Percentiles rank a stretch among this genome's conserved stretches.
phyloP scores from a whole-genome alignment of 495 filamentous ascomycete genomes.

The Parathielavia appendiculata region DNA sequence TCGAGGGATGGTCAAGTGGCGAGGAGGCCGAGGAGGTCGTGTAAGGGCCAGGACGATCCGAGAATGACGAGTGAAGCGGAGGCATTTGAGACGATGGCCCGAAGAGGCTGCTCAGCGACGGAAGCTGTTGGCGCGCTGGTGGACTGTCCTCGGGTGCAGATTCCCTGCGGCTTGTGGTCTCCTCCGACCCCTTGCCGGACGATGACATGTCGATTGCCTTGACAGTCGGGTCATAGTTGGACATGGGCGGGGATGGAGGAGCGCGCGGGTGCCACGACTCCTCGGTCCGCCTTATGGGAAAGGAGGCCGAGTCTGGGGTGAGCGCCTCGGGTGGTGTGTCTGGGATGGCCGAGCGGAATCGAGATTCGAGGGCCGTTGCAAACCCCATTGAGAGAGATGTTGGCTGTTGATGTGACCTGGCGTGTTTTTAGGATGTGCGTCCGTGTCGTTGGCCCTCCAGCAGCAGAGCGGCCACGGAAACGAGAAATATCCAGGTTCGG shows the following conservation, averaged over 20 bases:
- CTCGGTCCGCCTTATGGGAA: constrained; percentile 35
- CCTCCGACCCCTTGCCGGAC: constrained; percentile 33
- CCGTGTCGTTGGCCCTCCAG: constrained; percentile 18
- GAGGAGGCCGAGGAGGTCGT: constrained; percentile 33
- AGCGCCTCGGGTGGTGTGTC: constrained; percentile 43
- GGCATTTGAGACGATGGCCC: constrained; percentile 38
- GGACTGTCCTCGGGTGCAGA: constrained; percentile 22
- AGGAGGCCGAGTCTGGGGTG: constrained; percentile 40
- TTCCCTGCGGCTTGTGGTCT: constrained; percentile 33
- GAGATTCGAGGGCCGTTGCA: constrained; percentile 42
- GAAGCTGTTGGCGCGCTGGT: constrained; percentile 46
- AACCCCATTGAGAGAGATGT: constrained; percentile 46
- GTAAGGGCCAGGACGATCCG: constrained; percentile 38
- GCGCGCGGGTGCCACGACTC: constrained; percentile 35
- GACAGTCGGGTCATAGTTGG: constrained; percentile 45
- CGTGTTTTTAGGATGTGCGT: constrained; percentile 12
- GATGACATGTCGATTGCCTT: constrained; percentile 40
- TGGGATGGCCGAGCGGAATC: constrained; percentile 39
- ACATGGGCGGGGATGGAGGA: constrained; percentile 48
- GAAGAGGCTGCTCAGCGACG: constrained; percentile 52
- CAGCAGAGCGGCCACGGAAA: constrained; percentile 3
- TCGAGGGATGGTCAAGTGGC: constrained; percentile 39
- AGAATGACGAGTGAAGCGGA: constrained; percentile 40
- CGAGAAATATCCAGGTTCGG: constrained; percentile 1
- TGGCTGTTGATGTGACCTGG: constrained; percentile 12